Evolutionary conservation across 2,329 filamentous ascomycete species (phyloP).

Genomic region (Dothideomycetidae sp.): DNA sequence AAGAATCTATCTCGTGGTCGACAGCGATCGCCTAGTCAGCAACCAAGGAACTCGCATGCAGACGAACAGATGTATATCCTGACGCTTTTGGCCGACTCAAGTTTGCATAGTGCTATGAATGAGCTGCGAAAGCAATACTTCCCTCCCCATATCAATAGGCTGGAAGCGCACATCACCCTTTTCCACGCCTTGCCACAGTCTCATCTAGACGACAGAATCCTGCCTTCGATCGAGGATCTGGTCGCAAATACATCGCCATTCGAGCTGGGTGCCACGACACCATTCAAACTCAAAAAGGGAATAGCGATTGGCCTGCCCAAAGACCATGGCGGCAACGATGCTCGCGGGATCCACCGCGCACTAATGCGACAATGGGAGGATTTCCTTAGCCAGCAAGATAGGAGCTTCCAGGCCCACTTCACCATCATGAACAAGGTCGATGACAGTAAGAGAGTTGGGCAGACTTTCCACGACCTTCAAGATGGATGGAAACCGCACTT

Average conservation of each 20-base stretch:
- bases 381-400: slow-evolving; percentile 31
- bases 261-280: slow-evolving; percentile 24
- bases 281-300: slow-evolving; percentile 29
- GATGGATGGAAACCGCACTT: slow-evolving; percentile 21
- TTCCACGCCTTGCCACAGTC: slow-evolving; percentile 33
- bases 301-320: slow-evolving; percentile 27
- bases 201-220: slow-evolving; percentile 23
- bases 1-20: too few species aligned
- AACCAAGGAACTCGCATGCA: slow-evolving; percentile 1
- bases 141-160: slow-evolving; percentile 28
- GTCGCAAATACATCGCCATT: slow-evolving; percentile 23
- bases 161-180: slow-evolving; percentile 31
- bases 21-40: slow-evolving; percentile 4
- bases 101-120: slow-evolving; percentile 27
- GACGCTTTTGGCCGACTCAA: slow-evolving; percentile 27
- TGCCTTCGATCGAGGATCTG: slow-evolving; percentile 21
- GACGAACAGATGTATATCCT: slow-evolving; percentile 24
- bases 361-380: slow-evolving; percentile 24
- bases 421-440: slow-evolving; percentile 35
- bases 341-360: slow-evolving; percentile 23
- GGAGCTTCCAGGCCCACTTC: slow-evolving; percentile 29
- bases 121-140: slow-evolving; percentile 28
- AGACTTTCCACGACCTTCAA: slow-evolving; percentile 25
- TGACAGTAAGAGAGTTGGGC: slow-evolving; percentile 25
- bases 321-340: slow-evolving; percentile 17